Conservation (phyloP, 257 asterid genomes). For the Leptodermis oblonga region DNA sequence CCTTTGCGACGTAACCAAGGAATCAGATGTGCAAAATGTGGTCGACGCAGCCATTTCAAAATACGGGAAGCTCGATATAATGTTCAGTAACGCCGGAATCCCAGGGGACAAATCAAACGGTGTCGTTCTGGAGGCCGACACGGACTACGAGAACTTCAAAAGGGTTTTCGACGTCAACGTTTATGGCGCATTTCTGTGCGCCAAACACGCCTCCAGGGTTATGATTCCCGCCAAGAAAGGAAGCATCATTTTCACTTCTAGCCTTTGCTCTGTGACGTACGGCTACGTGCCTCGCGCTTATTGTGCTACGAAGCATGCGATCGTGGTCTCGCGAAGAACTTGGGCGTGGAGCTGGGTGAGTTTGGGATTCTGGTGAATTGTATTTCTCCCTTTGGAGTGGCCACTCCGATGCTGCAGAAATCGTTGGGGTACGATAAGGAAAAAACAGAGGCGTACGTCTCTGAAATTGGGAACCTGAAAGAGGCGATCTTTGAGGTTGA, state of each 20-base stretch:
- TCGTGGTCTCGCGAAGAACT: constrained; percentile 26
- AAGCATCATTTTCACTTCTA: constrained; percentile 23
- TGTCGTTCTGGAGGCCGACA: too few relatives aligned
- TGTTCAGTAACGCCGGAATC: too few relatives aligned
- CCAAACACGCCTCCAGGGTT: constrained; percentile 29
- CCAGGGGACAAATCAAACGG: too few relatives aligned
- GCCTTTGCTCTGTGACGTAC: constrained; percentile 5
- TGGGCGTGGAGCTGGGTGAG: constrained; percentile 24
- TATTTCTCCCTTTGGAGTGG: constrained; percentile 24
- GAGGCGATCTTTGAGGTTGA: constrained; percentile 11
- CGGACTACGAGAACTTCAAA: too few relatives aligned
- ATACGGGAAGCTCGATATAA: too few relatives aligned
- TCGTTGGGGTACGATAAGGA: not conserved
- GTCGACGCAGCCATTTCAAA: too few relatives aligned
- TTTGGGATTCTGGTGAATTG: constrained; percentile 29
- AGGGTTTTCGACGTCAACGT: too few relatives aligned
- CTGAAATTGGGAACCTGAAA: constrained; percentile 28
- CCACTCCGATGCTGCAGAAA: constrained; percentile 20
- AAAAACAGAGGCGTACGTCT: constrained; percentile 16
- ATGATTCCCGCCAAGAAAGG: constrained; percentile 31
- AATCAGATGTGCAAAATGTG: too few relatives aligned
- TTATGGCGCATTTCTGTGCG: constrained; percentile 26
- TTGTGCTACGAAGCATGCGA: constrained; percentile 18
- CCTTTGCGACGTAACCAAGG: constrained; percentile 4
- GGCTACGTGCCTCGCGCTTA: constrained; percentile 15